phyloP scores from a whole-genome alignment of 2,329 filamentous ascomycete genomes.

The Penicillium sp. region DNA sequence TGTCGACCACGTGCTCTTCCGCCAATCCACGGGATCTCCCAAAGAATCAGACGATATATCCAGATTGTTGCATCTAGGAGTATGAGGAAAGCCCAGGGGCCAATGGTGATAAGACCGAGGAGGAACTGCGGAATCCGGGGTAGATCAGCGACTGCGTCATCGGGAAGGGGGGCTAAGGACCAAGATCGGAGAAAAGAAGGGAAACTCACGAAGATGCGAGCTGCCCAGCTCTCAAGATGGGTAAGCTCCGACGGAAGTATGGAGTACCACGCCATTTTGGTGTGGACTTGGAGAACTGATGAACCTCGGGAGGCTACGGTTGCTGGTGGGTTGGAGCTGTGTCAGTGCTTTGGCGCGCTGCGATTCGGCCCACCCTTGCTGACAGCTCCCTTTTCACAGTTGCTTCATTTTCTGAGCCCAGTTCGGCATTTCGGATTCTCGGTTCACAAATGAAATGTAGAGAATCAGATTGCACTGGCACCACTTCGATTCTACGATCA shows the following conservation, averaged over 20 bases:
- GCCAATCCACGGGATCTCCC: constrained; percentile 53
- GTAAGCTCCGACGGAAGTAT: constrained; percentile 53
- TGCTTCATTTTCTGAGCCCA: not conserved
- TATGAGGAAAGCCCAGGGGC: constrained; percentile 55
- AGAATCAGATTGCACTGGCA: not conserved
- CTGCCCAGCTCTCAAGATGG: constrained; percentile 54
- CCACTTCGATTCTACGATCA: not conserved
- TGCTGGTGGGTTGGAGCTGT: constrained; percentile 6
- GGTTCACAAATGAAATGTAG: not conserved
- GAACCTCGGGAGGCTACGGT: constrained; percentile 4
- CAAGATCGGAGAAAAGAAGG: not conserved
- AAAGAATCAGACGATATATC: constrained; percentile 48
- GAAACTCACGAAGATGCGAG: constrained; percentile 53
- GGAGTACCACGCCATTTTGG: constrained; percentile 56
- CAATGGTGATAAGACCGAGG: constrained; percentile 52
- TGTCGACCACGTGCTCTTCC: constrained; percentile 53
- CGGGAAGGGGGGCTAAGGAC: not conserved
- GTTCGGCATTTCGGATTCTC: not conserved
- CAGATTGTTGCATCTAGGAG: constrained; percentile 58
- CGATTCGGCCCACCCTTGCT: not conserved
- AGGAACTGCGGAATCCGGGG: constrained; percentile 42
- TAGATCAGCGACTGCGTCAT: constrained; percentile 1
- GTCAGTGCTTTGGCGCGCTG: not conserved
- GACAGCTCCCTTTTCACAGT: not conserved
- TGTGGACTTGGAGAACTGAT: not conserved